These are phyloP conservation scores for Trichocladium antarcticum DNA, from an alignment of 495 filamentous ascomycete genomes.

Conservation along the genomic window DNA sequence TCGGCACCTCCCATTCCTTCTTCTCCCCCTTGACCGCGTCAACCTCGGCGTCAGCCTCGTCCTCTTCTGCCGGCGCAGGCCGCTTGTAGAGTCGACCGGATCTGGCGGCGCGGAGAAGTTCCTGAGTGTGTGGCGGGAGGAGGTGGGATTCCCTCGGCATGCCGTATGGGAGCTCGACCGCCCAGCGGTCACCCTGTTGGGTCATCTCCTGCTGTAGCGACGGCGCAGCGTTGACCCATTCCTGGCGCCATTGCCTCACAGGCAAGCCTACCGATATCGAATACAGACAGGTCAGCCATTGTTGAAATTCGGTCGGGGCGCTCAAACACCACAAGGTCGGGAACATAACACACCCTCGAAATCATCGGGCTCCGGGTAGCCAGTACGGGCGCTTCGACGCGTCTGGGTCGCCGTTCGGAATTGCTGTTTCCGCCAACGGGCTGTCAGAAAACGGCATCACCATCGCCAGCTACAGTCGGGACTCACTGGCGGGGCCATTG, in stretches of 20 bases:
- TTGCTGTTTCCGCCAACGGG: conserved; percentile 16
- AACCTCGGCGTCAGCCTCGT: conserved; percentile 39
- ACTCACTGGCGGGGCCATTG: conserved; percentile 28
- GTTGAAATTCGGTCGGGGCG: background rate
- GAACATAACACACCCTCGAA: conserved; percentile 53
- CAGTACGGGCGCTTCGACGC: conserved; percentile 58
- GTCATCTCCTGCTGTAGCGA: conserved; percentile 46
- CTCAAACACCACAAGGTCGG: background rate
- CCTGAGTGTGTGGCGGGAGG: conserved; percentile 65
- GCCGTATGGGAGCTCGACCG: conserved; percentile 49
- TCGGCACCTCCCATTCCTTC: conserved; percentile 36
- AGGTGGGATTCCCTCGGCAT: conserved; percentile 85
- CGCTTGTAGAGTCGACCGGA: conserved; percentile 59
- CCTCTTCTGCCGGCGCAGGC: conserved; percentile 40
- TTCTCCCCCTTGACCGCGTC: conserved; percentile 37
- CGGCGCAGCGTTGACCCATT: conserved; percentile 58
- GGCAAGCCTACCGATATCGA: conserved; percentile 47
- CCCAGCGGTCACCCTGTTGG: conserved; percentile 41
- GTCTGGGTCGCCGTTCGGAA: conserved; percentile 51
- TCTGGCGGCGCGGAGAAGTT: conserved; percentile 72
- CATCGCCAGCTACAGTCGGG: too few relatives aligned
- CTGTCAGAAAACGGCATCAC: background rate
- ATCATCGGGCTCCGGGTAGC: conserved; percentile 81
- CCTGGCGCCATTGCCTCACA: conserved; percentile 78
- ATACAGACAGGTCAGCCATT: background rate